Conservation (phyloP, 179 eudicot genomes). For the Silene noctiflora region DNA sequence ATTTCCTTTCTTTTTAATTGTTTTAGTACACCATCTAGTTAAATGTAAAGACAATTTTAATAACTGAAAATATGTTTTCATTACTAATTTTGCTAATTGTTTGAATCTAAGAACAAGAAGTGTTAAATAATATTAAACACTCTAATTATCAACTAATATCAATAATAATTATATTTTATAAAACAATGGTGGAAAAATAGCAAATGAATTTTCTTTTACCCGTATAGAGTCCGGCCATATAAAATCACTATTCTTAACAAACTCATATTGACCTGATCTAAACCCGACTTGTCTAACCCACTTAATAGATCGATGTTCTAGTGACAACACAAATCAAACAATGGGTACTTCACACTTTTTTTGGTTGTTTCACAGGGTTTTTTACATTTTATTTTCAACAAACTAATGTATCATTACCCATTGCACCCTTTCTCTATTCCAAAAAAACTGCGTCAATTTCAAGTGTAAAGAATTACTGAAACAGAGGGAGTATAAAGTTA, state of each 20-base stretch:
- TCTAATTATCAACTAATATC: neutral
- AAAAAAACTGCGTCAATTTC: neutral
- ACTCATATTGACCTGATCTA: neutral
- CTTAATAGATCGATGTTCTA: neutral
- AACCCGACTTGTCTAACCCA: neutral
- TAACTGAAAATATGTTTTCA: neutral
- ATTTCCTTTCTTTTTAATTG: no score
- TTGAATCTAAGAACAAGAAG: no score
- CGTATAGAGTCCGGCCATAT: neutral
- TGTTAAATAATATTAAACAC: no score
- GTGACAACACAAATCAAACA: neutral
- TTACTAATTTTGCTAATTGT: no score
- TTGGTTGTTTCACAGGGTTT: no score
- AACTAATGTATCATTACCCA: neutral
- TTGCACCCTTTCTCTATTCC: neutral
- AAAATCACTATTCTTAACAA: neutral
- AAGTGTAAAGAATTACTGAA: neutral
- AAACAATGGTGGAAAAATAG: neutral
- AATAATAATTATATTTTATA: neutral
- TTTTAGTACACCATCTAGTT: no score
- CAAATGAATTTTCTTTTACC: neutral
- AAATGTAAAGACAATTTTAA: no score
- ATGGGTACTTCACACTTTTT: neutral
- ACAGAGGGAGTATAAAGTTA: neutral
- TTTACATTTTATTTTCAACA: neutral